These are phyloP conservation scores for Lobosporangium transversale DNA, from an alignment of 192 early-diverging fungal species.

Conservation along the genomic window DNA sequence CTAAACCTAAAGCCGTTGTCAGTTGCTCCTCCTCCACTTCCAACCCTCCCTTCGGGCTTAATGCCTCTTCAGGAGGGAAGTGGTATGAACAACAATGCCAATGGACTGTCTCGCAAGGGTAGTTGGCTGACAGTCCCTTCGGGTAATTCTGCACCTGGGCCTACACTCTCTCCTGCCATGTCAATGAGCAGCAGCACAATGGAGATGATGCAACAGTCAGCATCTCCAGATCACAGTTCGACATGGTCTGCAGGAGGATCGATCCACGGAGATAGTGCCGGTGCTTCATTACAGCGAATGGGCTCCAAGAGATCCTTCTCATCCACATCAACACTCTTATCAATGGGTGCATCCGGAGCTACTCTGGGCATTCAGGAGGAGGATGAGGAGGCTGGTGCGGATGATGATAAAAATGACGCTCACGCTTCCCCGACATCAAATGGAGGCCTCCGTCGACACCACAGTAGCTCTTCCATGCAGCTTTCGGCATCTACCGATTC, in stretches of 20 bases:
- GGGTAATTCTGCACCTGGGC: background rate
- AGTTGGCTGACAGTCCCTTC: constrained; percentile 46
- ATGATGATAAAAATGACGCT: background rate
- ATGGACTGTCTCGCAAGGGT: constrained; percentile 13
- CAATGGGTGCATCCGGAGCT: background rate
- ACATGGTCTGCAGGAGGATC: constrained; percentile 24
- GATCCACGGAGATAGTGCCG: background rate
- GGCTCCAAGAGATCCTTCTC: constrained; percentile 23
- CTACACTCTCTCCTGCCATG: constrained; percentile 26
- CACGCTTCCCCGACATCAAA: background rate
- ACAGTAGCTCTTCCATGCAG: background rate
- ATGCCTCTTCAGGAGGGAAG: constrained; percentile 29
- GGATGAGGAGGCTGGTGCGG: constrained; percentile 17
- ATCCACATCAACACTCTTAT: background rate
- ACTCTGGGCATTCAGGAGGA: constrained; percentile 32
- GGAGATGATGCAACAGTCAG: constrained; percentile 12
- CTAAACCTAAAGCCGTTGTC: constrained; percentile 36
- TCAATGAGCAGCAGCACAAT: constrained; percentile 10
- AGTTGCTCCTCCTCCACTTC: constrained; percentile 9
- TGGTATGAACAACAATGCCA: background rate
- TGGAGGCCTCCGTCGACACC: constrained; percentile 9
- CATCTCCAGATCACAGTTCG: constrained; percentile 11
- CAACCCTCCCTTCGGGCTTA: background rate
- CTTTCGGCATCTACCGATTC: constrained; percentile 7
- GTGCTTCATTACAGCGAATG: background rate